Evolutionary conservation across 2,329 filamentous ascomycete genomes (phyloP), one percentile per base, ranked within the genome.

Genomic region (Colletotrichum simmondsii): DNA sequence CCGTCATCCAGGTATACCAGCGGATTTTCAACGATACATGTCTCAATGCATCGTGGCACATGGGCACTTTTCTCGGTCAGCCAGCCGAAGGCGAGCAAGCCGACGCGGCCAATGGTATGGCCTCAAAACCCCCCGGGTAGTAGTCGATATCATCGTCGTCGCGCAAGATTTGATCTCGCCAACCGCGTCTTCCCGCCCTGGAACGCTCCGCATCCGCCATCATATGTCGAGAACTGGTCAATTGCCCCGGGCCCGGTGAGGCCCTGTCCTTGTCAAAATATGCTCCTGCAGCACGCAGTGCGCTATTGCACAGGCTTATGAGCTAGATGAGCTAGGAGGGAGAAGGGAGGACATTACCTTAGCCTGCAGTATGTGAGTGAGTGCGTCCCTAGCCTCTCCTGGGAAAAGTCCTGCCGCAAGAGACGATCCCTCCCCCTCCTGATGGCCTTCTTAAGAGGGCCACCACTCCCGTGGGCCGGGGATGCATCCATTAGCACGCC

Each of bases 141-240:
- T 14, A 42, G 12, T 24, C 42, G 28, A 16, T 67, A 63, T 30
- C 57, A 59, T 73, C 68, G 58, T 53, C 61, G 62, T 67, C 59
- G 68, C 62, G 68, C 71, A 61, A 71, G 57, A 72, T 72, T 71
- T 71, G 61, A 73, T 72, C 71, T 73, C 57, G 68, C 71, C 53
- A 73, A 66, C 67, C 71, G 62, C 68, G 62, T 57, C 71, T 58
- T 67, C 68, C 71, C 61, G 68, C 63, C 54, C 68, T 73, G 57
- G 61, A 42, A 71, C 68, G 62, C 57, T 57, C 70, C 65, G 65
- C 64, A 32, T 72, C 60, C 66, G 56, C 66, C 60, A 49, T 59
- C 53, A 46, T 59, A 59, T 69, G 65, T 63, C 59, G 53, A 67
- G 11, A 72, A 54, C 32, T 46, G 53, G 53, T 59, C 54, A 42